These are phyloP conservation scores for Eucalyptus globulus DNA, from an alignment of 345 rosid species.

Conservation along the genomic window DNA sequence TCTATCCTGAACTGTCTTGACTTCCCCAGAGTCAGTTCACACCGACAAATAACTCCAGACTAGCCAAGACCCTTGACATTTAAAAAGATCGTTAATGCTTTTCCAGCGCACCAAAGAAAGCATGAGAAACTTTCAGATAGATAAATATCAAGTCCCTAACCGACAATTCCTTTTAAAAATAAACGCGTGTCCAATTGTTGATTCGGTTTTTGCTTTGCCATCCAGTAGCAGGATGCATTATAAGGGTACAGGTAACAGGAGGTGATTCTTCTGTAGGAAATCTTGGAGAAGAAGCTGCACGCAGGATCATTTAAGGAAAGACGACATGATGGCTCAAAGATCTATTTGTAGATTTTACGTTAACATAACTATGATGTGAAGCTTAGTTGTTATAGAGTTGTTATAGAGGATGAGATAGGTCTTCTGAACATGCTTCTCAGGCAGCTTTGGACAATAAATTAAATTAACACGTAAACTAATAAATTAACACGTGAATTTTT, in stretches of 20 bases:
- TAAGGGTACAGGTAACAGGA: not conserved
- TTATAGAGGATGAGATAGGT: not conserved
- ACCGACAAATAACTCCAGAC: not conserved
- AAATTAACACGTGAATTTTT: too few species aligned
- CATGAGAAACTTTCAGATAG: not conserved
- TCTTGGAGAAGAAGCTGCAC: not conserved
- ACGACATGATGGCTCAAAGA: not conserved
- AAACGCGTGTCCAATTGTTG: not conserved
- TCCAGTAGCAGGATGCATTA: not conserved
- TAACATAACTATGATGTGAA: not conserved
- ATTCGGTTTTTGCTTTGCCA: not conserved
- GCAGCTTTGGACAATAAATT: not conserved
- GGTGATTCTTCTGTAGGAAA: not conserved
- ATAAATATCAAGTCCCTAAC: not conserved
- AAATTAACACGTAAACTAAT: too few species aligned
- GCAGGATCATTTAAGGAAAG: not conserved
- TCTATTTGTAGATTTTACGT: not conserved
- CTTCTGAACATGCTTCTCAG: not conserved
- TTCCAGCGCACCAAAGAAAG: not conserved
- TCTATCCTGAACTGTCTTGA: not conserved
- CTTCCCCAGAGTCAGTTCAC: not conserved
- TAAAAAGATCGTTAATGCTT: not conserved
- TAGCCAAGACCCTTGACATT: not conserved
- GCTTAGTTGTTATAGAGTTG: not conserved
- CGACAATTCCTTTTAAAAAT: not conserved